Evolutionary conservation across 768 basidiomycete species (phyloP).

Genomic region (Rhodotorula babjevae): DNA sequence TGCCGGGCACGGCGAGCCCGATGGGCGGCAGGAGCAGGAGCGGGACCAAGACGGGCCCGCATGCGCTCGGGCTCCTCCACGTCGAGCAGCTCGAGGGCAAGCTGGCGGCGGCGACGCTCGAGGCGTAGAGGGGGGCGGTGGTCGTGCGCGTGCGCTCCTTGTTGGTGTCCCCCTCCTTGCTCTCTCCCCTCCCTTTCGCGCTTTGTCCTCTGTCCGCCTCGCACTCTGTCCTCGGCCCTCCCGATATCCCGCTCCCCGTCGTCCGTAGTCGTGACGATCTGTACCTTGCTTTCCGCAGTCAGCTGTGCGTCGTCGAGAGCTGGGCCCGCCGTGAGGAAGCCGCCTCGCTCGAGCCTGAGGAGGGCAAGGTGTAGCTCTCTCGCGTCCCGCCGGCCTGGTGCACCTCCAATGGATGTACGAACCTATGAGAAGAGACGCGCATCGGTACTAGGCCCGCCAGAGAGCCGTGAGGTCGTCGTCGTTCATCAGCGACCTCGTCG

Average conservation of each 20-base stretch:
- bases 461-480: no score
- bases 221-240: not conserved
- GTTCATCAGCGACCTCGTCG: no score
- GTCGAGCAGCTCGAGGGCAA: not conserved
- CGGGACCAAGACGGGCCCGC: not conserved
- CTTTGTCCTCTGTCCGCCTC: not conserved
- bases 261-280: no score
- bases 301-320: no score
- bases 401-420: no score
- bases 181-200: not conserved
- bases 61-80: not conserved
- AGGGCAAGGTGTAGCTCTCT: no score
- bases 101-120: not conserved
- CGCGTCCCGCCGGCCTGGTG: no score
- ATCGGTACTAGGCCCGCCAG: no score
- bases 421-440: no score
- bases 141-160: not conserved
- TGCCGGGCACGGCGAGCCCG: constrained; percentile 3
- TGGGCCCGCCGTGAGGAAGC: no score
- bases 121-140: not conserved
- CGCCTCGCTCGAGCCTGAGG: no score
- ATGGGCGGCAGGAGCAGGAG: constrained; percentile 9
- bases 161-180: not conserved
- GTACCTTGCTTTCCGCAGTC: no score
- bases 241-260: not conserved